Evolutionary conservation across 1,139 yeast species (phyloP), one percentile per base, ranked within the genome.

Genomic region (Yamadazyma membranifaciens): DNA sequence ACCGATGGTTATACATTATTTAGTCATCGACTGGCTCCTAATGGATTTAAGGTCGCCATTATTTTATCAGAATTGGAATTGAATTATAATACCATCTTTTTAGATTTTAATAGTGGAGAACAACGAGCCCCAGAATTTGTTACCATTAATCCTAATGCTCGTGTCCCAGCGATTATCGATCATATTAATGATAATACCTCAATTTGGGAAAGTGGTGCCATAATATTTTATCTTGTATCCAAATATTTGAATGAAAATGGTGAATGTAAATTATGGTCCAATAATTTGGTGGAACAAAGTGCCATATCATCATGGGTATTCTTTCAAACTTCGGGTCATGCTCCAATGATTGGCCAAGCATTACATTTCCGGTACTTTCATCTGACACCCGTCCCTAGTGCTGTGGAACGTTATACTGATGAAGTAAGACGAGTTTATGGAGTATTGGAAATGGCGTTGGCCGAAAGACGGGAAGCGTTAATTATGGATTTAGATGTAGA

Each of bases 301-400:
- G 91, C 83, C 56, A 87, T 91, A 45, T 76, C 81, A 45, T 81
- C 91, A 14, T 91, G 97, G 97, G 73, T 91, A 36, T 91, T 88
- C 59, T 89, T 89, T 71, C 97, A 91, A 65, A 88, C 97, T 3
- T 84, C 95, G 11, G 97, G 97, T 11, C 97, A 89, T 60, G 96
- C 97, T 0, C 97, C 97, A 22, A 91, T 91, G 96, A 87, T 91
- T 55, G 98, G 98, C 17, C 98, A 91, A 62, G 97, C 97, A 3
- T 75, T 89, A 53, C 97, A 91, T 69, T 91, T 91, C 69, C 75
- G 92, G 54, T 87, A 87, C 62, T 89, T 89, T 73, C 97, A 91
- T 62, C 78, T 92, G 6, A 85, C 86, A 45, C 85, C 84, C 44
- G 88, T 91, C 3, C 88, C 92, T 14, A 80, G 89, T 48, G 97